Base-by-base conservation (phyloP, 176 grass and related monocot genomes). In the Triticum turgidum region DNA sequence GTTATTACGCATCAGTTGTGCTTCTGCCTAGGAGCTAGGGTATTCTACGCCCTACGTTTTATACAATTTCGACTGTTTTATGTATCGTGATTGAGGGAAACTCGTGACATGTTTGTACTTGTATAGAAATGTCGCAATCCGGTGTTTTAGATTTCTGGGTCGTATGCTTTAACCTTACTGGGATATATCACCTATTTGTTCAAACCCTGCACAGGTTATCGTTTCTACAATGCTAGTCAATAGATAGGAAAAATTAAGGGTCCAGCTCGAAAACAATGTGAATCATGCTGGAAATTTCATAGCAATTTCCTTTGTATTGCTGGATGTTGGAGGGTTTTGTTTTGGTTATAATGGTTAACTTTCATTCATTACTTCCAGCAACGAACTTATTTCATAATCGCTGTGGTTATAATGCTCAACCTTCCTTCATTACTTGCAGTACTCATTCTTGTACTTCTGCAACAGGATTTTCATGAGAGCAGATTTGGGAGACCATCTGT, bases 401-500 rank as follows among this genome's bases (percentile, higher is more conserved):
- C 37, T 80, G 7, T 87, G 49, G 51, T 30, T 76, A 32, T 20
- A 64, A 65, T 42, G 8, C 59, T 54, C 81, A 22, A 29, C 14
- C 22, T 67, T 5, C 7, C 67, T 87, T 38, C 12, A 27, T 63
- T 82, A 38, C 66, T 79, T 20, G 18, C 22, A 38, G 9, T 32
- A 15, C 30, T 70, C 68, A 79, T 73, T 62, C 27, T 61, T 69
- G 21, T 69, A 63, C 41, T 73, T 84, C 17, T 77, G 69, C 71
- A 85, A 52, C 91, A 95, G 91, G 94, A 91, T 83, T 87, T 87
- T 18, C 87, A 81, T 81, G 87, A 95, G 9, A 91, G 63, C 87
- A 93, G 89, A 87, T 85, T 77, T 69, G 87, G 94, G 41, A 89
- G 84, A 68, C 84, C 91, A 54, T 67, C 72, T 73, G 82, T 89